phyloP scores from a whole-genome alignment of 73 alveolate genomes.

The Paramecium octaurelia region DNA sequence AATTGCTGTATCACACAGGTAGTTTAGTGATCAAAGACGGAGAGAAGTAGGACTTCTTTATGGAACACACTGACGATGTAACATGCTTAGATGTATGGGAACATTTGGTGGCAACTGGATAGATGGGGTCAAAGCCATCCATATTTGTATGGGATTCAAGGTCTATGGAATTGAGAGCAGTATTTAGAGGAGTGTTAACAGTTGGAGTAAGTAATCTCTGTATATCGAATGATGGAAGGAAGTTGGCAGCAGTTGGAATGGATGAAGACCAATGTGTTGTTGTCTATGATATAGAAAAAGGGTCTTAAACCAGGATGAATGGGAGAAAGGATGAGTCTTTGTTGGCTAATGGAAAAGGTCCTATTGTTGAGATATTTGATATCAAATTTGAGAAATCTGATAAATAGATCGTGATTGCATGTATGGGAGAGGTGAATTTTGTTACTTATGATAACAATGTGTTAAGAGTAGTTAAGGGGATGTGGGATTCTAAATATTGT shows the following conservation, averaged over 20 bases:
- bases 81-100: constrained; percentile 89
- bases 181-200: constrained; percentile 81
- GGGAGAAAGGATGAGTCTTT: constrained; percentile 64
- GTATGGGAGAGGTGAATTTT: constrained; percentile 89
- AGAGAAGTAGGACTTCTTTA: constrained; percentile 76
- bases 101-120: constrained; percentile 85
- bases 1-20: constrained; percentile 93
- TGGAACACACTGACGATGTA: constrained; percentile 95
- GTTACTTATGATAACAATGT: constrained; percentile 77
- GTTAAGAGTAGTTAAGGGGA: constrained; percentile 83
- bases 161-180: constrained; percentile 81
- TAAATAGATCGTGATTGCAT: constrained; percentile 77
- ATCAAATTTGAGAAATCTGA: constrained; percentile 84
- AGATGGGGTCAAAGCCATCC: constrained; percentile 93
- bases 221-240: not conserved
- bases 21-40: constrained; percentile 86
- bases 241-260: constrained; percentile 16
- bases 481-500: constrained; percentile 87
- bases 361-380: constrained; percentile 83
- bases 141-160: constrained; percentile 92
- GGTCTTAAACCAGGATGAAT: constrained; percentile 68
- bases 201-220: constrained; percentile 75
- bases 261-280: constrained; percentile 78
- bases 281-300: constrained; percentile 85
- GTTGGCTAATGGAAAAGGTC: constrained; percentile 90